These are phyloP conservation scores for Gracilariopsis chorda DNA, from an alignment of 23 red algal genomes.

Conservation along the genomic window DNA sequence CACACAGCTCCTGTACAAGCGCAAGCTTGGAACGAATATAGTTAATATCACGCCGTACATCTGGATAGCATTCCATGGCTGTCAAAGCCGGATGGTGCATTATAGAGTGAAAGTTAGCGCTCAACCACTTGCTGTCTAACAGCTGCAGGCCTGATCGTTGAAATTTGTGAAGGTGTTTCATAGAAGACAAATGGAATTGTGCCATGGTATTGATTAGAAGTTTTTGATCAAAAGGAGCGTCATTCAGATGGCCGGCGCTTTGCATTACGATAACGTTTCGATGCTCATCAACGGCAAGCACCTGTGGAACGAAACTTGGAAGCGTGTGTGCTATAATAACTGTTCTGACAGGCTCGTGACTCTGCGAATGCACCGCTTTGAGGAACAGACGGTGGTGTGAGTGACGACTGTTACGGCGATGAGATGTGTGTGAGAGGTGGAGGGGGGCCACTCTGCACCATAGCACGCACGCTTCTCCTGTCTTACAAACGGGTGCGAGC, in stretches of 20 bases:
- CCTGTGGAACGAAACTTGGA: not conserved
- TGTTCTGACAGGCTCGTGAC: not conserved
- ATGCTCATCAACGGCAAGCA: not conserved
- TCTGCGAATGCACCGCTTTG: not conserved
- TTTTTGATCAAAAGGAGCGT: not conserved
- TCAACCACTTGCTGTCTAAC: not conserved
- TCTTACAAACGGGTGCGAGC: not conserved
- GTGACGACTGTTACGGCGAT: too few relatives aligned
- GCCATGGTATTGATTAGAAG: not conserved
- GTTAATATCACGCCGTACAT: not conserved
- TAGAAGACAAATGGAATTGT: not conserved
- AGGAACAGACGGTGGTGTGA: not conserved
- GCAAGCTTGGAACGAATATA: not conserved
- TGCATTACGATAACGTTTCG: not conserved
- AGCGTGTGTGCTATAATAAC: not conserved
- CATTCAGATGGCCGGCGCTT: not conserved
- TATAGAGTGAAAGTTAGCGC: not conserved
- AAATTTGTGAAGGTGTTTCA: not conserved
- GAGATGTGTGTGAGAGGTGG: too few relatives aligned
- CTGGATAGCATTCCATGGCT: not conserved
- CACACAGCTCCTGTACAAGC: not conserved
- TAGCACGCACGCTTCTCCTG: not conserved
- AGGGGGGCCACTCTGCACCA: not conserved
- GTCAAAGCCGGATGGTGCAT: not conserved
- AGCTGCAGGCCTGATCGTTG: not conserved